Base-by-base conservation (phyloP, 345 rosid genomes). In the Noccaea caerulescens region DNA sequence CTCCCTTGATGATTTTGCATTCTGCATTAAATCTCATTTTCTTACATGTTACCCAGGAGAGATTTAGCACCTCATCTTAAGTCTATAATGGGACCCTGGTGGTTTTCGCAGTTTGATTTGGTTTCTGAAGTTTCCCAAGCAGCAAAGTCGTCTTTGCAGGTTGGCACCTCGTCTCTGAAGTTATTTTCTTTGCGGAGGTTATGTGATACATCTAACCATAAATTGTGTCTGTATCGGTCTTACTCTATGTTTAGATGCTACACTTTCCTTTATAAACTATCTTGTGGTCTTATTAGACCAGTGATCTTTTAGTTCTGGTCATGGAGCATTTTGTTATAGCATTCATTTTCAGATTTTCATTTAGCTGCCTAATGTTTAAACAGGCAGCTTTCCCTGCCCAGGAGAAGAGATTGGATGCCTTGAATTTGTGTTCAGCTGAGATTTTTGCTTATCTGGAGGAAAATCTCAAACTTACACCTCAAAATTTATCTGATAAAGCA, bases 11-110 rank as follows among this genome's bases (percentile, higher is more conserved):
- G 20, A 46, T 39, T 38, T 44, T 36, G 13, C 56, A 46, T 27
- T 47, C 53, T 62, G 70, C 45, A 63, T 41, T 69, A 76, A 55
- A 37, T 54, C 47, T 73, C 59, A 53, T 27, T 27, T 13, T 77
- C 56, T 60, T 72, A 36, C 42, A 60, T 82, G 69, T 70, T 75
- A 60, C 72, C 8, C 81, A 93, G 97, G 82, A 80, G 98, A 82
- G 95, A 93, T 80, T 80, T 93, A 80, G 97, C 96, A 55, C 93
- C 86, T 2, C 94, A 91, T 75, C 77, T 93, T 72, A 93, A 89
- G 79, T 79, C 87, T 69, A 72, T 93, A 73, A 89, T 93, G 93
- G 98, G 98, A 64, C 97, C 97, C 11, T 93, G 98, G 98, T 93
- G 98, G 98, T 85, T 86, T 83, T 86, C 98, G 46, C 98, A 91